Evolutionary conservation across 2,329 filamentous ascomycete genomes (phyloP), one percentile per base, ranked within the genome.

Genomic region (Clathrospora elynae): DNA sequence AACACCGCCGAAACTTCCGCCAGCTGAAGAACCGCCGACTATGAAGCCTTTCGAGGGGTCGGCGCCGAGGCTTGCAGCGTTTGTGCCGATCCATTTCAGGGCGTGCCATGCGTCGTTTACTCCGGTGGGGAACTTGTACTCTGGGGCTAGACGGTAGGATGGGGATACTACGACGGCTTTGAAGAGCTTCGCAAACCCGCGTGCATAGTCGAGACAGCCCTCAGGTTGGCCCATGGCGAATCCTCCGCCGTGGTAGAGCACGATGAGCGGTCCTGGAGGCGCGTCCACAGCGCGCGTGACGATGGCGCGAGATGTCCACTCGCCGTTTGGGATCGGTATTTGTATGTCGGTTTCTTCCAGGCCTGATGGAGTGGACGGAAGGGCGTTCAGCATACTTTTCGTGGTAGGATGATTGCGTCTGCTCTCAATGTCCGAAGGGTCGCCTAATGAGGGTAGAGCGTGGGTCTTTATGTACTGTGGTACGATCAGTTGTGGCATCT

Each of bases 71-170:
- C 31, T 19, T 19, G n/a, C 13, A 7, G 50, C 47, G 32, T 64
- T 51, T 4, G 23, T 20, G 37, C 59, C 55, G 46, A 68, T 0
- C 24, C 74, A 69, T 40, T 70, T 59, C 19, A 79, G 52, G 1
- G 71, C 73, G 2, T 70, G 71, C 54, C 74, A 78, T 31, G 72
- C 72, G 59, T 80, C 78, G 8, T 74, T 70, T n/a, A 75, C 68
- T 16, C 67, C 68, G 11, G 70, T 69, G 13, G 78, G 78, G 45
- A 77, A 78, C 8, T 72, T 61, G 49, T 72, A 53, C 56, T 79
- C 76, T 7, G 78, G 78, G 0, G 77, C 73, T 1, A 79, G 70
- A 4, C 77, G 72, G 53, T 80, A 81, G 10, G 59, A 75, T 6
- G 79, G 72, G 49, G 78, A 75, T 39, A 81, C 68, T 18, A 80